phyloP scores from a whole-genome alignment of 225 moss, liverwort and hornwort species.

The Polytrichum formosum region DNA sequence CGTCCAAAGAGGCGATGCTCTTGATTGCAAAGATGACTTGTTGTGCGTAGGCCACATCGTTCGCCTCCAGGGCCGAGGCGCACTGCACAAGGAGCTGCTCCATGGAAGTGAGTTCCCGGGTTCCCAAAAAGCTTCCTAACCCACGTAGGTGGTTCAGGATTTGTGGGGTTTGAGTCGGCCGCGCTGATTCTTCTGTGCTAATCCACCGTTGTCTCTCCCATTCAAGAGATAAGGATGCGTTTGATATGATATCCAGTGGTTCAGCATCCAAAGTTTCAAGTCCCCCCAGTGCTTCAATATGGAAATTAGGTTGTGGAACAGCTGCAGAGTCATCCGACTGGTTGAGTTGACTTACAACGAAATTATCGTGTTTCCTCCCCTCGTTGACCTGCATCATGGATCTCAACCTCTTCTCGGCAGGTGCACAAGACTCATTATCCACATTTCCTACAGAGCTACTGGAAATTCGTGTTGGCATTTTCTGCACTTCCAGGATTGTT shows the following conservation, averaged over 20 bases:
- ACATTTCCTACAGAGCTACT: constrained; percentile 8
- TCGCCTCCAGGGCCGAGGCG: constrained; percentile 57
- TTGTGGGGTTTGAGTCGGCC: constrained; percentile 4
- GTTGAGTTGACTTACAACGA: too few species aligned
- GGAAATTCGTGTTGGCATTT: constrained; percentile 1
- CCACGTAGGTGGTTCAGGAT: constrained; percentile 16
- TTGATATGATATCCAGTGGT: not conserved
- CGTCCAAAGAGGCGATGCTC: constrained; percentile 59
- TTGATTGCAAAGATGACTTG: constrained; percentile 62
- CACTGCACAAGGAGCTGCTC: constrained; percentile 73
- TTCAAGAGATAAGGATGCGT: not conserved
- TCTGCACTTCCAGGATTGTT: constrained; percentile 24
- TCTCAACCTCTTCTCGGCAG: constrained; percentile 34
- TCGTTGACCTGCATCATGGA: constrained; percentile 5
- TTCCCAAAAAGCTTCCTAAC: constrained; percentile 27
- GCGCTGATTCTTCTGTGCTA: constrained; percentile 16
- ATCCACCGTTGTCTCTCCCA: constrained; percentile 9
- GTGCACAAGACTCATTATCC: constrained; percentile 17
- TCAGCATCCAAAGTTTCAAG: not conserved
- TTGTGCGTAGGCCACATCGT: constrained; percentile 53
- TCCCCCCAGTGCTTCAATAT: constrained; percentile 2
- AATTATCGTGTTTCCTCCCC: constrained; percentile 10
- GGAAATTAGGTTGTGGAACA: not conserved
- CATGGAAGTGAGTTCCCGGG: constrained; percentile 58
- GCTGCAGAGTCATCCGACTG: not conserved